Base-by-base conservation (phyloP, 805 yeast genomes). In the Kluyveromyces nonfermentans region DNA sequence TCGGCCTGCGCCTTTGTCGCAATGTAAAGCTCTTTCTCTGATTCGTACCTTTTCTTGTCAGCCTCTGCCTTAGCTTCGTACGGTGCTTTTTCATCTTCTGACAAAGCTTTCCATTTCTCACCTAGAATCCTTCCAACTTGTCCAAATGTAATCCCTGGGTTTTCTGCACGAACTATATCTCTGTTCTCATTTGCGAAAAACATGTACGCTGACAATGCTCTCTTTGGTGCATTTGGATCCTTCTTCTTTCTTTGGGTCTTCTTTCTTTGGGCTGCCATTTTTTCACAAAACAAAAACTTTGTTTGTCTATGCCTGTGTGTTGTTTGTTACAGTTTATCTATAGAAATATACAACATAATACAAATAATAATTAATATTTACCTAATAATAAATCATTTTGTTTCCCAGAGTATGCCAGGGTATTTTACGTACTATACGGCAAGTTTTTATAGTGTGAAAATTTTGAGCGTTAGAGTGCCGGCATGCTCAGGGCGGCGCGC, bases 141-240 rank as follows among this genome's bases (percentile, higher is more conserved):
- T 55, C 94, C 98, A 62, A 93, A 93, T 35, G 89, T 71, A 57
- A 89, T 85, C 65, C 95, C 96, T 59, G 97, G 97, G 77, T 90
- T 87, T 68, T 89, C 97, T 50, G 90, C 81, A 68, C 95, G 81
- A 55, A 93, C 96, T 52, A 80, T 78, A 70, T 90, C 97, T 76
- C 98, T 89, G 77, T 85, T 85, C 63, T 88, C 97, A 66, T 87
- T 88, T 58, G 98, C 97, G 64, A 89, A 93, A 79, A 86, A 90
- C 97, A 93, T 89, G 81, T 90, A 93, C 40, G 97, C 96, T 48
- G 97, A 87, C 65, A 93, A 73, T 20, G 97, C 87, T 71, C 97
- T 86, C 86, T 93, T 93, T 68, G 98, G 98, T 53, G 98, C 98
- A 69, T 90, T 89, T 73, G 98, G 96, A 69, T 86, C 95, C 68